phyloP scores from a whole-genome alignment of 2,329 filamentous ascomycete genomes.

The Lojkania enalia region DNA sequence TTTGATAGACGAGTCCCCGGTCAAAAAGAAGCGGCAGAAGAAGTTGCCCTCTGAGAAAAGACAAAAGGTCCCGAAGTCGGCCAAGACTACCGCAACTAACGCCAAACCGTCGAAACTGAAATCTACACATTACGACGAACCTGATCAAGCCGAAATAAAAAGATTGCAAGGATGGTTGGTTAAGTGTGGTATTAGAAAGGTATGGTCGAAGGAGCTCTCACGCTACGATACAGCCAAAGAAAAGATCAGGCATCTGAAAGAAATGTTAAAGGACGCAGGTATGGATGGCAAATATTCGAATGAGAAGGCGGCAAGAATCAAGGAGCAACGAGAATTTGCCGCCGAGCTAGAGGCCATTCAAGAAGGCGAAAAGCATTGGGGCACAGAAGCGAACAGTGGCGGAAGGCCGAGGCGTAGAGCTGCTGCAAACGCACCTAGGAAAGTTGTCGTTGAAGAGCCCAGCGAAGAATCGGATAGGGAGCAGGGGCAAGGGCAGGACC shows the following conservation, averaged over 20 bases:
- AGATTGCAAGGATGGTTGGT: slow-evolving; percentile 81
- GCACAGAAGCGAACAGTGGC: slow-evolving; percentile 46
- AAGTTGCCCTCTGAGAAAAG: slow-evolving; percentile 32
- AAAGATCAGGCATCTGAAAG: slow-evolving; percentile 80
- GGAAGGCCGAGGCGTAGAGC: slow-evolving; percentile 35
- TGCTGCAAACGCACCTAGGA: slow-evolving; percentile 22
- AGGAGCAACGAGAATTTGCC: slow-evolving; percentile 79
- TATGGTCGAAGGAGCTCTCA: slow-evolving; percentile 86
- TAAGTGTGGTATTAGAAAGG: slow-evolving; percentile 90
- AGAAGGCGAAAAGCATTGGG: slow-evolving; percentile 81
- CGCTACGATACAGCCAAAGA: slow-evolving; percentile 71
- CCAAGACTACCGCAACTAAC: slow-evolving; percentile 48
- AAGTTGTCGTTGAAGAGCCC: slow-evolving; percentile 28
- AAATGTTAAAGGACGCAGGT: slow-evolving; percentile 77
- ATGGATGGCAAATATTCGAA: slow-evolving; percentile 89
- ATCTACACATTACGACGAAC: slow-evolving; percentile 45
- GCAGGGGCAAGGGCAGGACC: slow-evolving; percentile 15
- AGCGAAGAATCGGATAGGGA: slow-evolving; percentile 22
- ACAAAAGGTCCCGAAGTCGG: slow-evolving; percentile 28
- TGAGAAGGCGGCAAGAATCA: slow-evolving; percentile 82
- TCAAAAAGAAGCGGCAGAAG: slow-evolving; percentile 58
- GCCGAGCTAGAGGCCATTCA: slow-evolving; percentile 84
- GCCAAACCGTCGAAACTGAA: slow-evolving; percentile 30
- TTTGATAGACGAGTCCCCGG: slow-evolving; percentile 75
- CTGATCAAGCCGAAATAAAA: slow-evolving; percentile 81